Conservation (phyloP, 495 filamentous ascomycete genomes). For the Thermothielavioides terrestris region DNA sequence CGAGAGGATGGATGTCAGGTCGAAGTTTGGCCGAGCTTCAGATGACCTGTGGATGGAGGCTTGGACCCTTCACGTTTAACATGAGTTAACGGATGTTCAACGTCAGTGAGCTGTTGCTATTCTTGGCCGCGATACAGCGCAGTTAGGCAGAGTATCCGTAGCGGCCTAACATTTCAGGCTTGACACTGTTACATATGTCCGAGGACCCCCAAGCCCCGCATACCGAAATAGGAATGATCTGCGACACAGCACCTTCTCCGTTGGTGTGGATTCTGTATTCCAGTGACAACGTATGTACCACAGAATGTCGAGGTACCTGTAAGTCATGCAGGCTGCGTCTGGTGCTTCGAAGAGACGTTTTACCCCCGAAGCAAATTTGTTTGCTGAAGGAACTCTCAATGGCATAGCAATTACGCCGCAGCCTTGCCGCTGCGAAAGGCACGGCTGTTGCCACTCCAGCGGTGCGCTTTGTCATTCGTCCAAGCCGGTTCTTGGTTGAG, state of each 20-base stretch:
- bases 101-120: constrained; percentile 9
- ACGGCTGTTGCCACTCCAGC: not conserved
- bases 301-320: too few species aligned
- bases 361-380: too few species aligned
- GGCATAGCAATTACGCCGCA: too few species aligned
- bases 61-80: too few species aligned
- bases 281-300: too few species aligned
- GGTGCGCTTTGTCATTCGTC: not conserved
- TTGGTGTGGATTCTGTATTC: not conserved
- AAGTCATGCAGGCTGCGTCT: too few species aligned
- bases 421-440: too few species aligned
- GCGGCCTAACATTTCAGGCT: constrained; percentile 7
- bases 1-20: too few species aligned
- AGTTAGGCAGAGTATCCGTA: too few species aligned
- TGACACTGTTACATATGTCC: not conserved
- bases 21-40: not conserved
- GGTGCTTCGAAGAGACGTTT: too few species aligned
- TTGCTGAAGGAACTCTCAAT: too few species aligned
- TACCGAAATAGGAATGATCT: constrained; percentile 1
- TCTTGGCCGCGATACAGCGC: constrained; percentile 8
- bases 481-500: not conserved
- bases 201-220: not conserved
- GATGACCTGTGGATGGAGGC: not conserved
- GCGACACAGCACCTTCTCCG: not conserved
- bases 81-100: too few species aligned